phyloP scores from a whole-genome alignment of 352 stramenopile species.

The Phytophthora meadii region DNA sequence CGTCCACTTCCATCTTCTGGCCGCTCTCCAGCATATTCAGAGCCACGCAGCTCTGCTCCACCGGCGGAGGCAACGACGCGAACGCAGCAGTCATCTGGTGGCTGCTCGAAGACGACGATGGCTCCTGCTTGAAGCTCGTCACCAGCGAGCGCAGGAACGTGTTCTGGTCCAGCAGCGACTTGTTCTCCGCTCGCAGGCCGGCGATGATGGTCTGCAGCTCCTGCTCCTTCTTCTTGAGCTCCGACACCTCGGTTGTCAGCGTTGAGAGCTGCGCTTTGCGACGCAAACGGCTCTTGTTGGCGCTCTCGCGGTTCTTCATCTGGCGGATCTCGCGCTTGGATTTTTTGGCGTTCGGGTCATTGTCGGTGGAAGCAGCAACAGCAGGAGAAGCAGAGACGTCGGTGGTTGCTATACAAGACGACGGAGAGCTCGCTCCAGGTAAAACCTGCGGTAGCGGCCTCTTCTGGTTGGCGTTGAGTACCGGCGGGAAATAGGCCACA shows the following conservation, averaged over 20 bases:
- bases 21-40: constrained; percentile 38
- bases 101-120: constrained; percentile 12
- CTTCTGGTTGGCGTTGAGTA: constrained; percentile 57
- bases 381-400: constrained; percentile 1
- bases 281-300: constrained; percentile 80
- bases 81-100: constrained; percentile 23
- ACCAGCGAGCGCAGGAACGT: constrained; percentile 79
- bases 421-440: constrained; percentile 20
- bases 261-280: constrained; percentile 77
- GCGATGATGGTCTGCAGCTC: constrained; percentile 75
- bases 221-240: constrained; percentile 73
- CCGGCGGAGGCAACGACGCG: constrained; percentile 41
- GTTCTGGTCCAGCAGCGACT: constrained; percentile 83
- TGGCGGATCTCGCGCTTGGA: constrained; percentile 85
- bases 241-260: constrained; percentile 62
- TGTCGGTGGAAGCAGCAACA: constrained; percentile 8
- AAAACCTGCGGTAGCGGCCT: constrained; percentile 57
- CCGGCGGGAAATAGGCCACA: constrained; percentile 61
- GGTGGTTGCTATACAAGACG: constrained; percentile 1
- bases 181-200: constrained; percentile 76
- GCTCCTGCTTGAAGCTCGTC: constrained; percentile 51
- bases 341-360: constrained; percentile 56
- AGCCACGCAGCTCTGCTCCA: constrained; percentile 25
- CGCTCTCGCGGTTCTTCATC: constrained; percentile 90
- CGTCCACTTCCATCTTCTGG: constrained; percentile 34